These are phyloP conservation scores for Westerdykella sp. DNA, from an alignment of 2,329 filamentous ascomycete genomes.

Conservation along the genomic window DNA sequence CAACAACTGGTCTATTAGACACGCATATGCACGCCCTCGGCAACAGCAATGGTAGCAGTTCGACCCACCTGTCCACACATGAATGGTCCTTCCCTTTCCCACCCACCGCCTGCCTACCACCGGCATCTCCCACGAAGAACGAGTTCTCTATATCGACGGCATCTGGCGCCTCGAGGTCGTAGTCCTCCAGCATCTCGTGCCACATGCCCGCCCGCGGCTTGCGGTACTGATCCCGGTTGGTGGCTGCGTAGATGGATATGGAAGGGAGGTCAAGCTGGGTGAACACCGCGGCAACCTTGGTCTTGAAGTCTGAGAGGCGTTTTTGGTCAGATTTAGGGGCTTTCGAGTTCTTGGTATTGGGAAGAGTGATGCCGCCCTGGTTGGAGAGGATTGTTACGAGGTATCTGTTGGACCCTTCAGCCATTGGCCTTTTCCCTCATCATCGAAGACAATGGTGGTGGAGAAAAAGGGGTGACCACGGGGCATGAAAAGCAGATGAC, in stretches of 20 bases:
- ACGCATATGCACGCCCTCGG: conserved; percentile 4
- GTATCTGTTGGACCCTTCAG: conserved; percentile 48
- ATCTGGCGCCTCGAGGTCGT: conserved; percentile 43
- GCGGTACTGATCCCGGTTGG: conserved; percentile 70
- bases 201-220: conserved; percentile 92
- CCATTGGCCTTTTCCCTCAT: conserved; percentile 6
- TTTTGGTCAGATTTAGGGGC: conserved; percentile 60
- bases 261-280: conserved; percentile 63
- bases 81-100: conserved; percentile 51
- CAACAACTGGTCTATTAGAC: conserved; percentile 1
- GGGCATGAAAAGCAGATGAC: conserved; percentile 1
- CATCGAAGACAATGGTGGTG: not conserved
- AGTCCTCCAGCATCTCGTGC: conserved; percentile 56
- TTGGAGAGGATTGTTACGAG: conserved; percentile 78
- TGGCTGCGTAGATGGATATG: conserved; percentile 78
- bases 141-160: conserved; percentile 65
- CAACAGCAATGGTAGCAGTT: conserved; percentile 1
- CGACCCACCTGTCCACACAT: conserved; percentile 50
- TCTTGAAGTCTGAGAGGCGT: conserved; percentile 73
- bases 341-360: conserved; percentile 60
- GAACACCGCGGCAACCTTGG: conserved; percentile 66
- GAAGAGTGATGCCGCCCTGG: conserved; percentile 71
- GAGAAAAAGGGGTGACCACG: not conserved
- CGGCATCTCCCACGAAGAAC: conserved; percentile 87
- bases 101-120: conserved; percentile 43